These are phyloP conservation scores for Reticulascus tulasneorum DNA, from an alignment of 2,329 filamentous ascomycete species.

Conservation along the genomic window DNA sequence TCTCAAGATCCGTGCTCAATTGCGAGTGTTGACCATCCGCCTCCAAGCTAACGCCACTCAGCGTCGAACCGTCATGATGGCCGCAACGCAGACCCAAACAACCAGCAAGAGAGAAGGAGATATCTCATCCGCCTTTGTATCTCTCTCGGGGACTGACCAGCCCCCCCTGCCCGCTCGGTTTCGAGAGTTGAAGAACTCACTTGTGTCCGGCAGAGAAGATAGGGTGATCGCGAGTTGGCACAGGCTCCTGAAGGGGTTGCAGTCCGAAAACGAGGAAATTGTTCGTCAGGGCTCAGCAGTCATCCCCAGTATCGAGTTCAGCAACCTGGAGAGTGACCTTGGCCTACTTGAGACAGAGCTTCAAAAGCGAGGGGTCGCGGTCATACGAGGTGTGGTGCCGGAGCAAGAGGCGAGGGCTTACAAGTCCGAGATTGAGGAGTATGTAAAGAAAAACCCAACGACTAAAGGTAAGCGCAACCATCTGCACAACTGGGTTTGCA, in stretches of 20 bases:
- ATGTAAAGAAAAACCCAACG: slow-evolving; percentile 59
- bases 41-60: background rate
- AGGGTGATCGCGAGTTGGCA: slow-evolving; percentile 45
- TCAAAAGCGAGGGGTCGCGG: slow-evolving; percentile 56
- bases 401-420: slow-evolving; percentile 59
- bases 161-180: slow-evolving; percentile 51
- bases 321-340: slow-evolving; percentile 36
- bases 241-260: slow-evolving; percentile 40
- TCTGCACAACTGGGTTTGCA: background rate
- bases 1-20: too few relatives aligned
- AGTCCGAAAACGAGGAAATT: slow-evolving; percentile 44
- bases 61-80: slow-evolving; percentile 9
- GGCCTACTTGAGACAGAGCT: slow-evolving; percentile 42
- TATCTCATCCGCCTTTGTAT: slow-evolving; percentile 60
- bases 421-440: slow-evolving; percentile 62
- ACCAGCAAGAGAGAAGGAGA: slow-evolving; percentile 51
- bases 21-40: too few relatives aligned
- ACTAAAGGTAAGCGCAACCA: slow-evolving; percentile 41
- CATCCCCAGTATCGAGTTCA: slow-evolving; percentile 50
- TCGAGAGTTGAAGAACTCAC: slow-evolving; percentile 49
- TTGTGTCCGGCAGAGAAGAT: slow-evolving; percentile 47
- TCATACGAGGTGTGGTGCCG: slow-evolving; percentile 63
- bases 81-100: background rate
- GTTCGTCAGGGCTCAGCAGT: slow-evolving; percentile 39
- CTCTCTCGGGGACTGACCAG: slow-evolving; percentile 44